Base-by-base conservation (phyloP, 371 early-diverging fungal genomes). In the Mortierella sp. region DNA sequence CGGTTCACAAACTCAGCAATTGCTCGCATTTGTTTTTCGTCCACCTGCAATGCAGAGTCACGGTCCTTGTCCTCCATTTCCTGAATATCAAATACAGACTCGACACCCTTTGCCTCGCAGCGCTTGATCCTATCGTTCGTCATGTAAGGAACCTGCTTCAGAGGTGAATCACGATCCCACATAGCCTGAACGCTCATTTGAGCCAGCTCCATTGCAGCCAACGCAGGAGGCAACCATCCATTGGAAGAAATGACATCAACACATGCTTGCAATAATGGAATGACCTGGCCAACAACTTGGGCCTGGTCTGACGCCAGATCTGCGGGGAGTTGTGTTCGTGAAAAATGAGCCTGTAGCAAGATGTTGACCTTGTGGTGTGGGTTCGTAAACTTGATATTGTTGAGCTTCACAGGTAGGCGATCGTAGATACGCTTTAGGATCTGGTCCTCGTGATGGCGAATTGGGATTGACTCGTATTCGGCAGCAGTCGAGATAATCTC, bases 131-230 rank as follows among this genome's bases (percentile, higher is more conserved):
- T 78, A 0, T 91, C 92, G 35, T 66, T 66, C 5, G 88, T 90
- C 83, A 99, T 88, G 84, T 93, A 93, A 49, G 99, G 99, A 14
- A 99, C 83, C 86, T 99, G 99, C 64, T 93, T 92, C 70, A 98
- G 87, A 39, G 95, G 93, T 45, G 97, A 94, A 73, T 97, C 97
- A 20, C 91, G 89, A 83, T 97, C 95, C 98, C 98, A 98, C 73
- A 96, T 88, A n/a, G 98, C 97, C 88, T 98, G 98, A 12, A 98
- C 97, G 61, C 87, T 85, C 98, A 98, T 98, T 86, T 99, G 99
- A 28, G 94, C 92, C 81, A 98, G 75, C 80, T 99, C 98, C 98
- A 98, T 98, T 5, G 96, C 89, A 1, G 95, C 91, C 66, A 98
- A 78, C 16, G 97, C 97, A 6, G 98, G 96, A 1, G 90, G 86